A percentile compares a stretch with the other conserved stretches of the same genome.
Evolutionary conservation across 2,329 filamentous ascomycete genomes (phyloP).

Genomic region (Curvularia hawaiiensis): DNA sequence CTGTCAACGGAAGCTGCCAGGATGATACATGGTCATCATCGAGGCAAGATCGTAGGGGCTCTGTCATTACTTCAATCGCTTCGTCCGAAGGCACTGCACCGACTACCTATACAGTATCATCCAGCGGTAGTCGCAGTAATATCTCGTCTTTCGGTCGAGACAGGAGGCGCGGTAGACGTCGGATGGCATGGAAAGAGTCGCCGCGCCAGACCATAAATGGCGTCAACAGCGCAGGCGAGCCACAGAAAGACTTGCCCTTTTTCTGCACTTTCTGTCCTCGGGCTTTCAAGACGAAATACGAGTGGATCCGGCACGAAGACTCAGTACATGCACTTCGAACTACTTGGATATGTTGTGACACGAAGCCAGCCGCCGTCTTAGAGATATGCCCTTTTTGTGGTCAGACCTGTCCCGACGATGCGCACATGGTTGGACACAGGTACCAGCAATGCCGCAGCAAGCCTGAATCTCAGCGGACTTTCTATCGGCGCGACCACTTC

Average conservation of each 20-base stretch:
- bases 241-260: constrained; percentile 41
- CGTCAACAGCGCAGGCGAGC: constrained; percentile 37
- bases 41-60: constrained; percentile 29
- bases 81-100: constrained; percentile 42
- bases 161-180: constrained; percentile 40
- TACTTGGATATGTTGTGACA: constrained; percentile 46
- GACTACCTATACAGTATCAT: constrained; percentile 41
- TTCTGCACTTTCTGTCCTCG: constrained; percentile 46
- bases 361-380: constrained; percentile 27
- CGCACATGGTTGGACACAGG: constrained; percentile 42
- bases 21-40: constrained; percentile 34
- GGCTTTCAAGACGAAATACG: constrained; percentile 46
- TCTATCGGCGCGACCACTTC: constrained; percentile 45
- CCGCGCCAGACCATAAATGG: constrained; percentile 38
- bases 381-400: constrained; percentile 42
- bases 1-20: constrained; percentile 26
- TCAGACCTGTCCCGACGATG: constrained; percentile 37
- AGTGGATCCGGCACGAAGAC: constrained; percentile 47
- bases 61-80: constrained; percentile 38
- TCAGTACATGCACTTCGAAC: constrained; percentile 46
- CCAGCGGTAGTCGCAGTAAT: constrained; percentile 39
- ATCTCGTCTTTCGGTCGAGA: constrained; percentile 44
- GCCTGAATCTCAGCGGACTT: constrained; percentile 44
- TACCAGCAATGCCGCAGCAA: constrained; percentile 44
- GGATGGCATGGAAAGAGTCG: constrained; percentile 44